Conservation (phyloP, 2,329 filamentous ascomycete species). For the Monosporascus sp. region DNA sequence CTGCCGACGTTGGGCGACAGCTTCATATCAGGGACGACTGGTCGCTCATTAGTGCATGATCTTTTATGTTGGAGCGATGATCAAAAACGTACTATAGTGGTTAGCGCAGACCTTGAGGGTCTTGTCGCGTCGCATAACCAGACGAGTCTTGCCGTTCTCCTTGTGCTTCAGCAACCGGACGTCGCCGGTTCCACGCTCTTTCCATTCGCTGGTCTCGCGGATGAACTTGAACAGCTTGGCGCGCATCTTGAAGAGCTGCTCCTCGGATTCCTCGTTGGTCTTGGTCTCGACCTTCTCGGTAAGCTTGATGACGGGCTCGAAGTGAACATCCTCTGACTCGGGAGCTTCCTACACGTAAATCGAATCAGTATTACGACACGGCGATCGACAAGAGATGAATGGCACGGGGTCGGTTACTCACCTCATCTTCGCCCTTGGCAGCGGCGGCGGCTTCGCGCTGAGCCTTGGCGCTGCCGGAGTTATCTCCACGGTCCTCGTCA, state of each 20-base stretch:
- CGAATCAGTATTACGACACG: conserved; percentile 6
- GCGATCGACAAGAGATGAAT: background rate
- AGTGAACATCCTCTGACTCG: conserved; percentile 90
- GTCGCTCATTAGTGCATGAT: conserved; percentile 11
- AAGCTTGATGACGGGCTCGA: conserved; percentile 92
- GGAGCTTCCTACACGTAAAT: conserved; percentile 57
- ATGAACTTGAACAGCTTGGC: conserved; percentile 99
- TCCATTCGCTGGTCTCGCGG: conserved; percentile 90
- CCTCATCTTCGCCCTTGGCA: conserved; percentile 50
- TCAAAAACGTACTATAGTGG: conserved; percentile 77
- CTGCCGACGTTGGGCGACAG: conserved; percentile 96
- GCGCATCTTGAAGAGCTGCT: conserved; percentile 98
- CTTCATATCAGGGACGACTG: conserved; percentile 98
- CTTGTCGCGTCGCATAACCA: conserved; percentile 99
- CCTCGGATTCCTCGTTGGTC: conserved; percentile 97
- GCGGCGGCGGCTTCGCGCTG: conserved; percentile 60
- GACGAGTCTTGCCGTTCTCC: conserved; percentile 94
- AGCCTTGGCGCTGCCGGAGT: conserved; percentile 82
- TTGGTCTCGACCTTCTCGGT: conserved; percentile 96
- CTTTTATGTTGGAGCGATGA: background rate
- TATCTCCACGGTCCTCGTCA: conserved; percentile 76
- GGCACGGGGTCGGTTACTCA: conserved; percentile 26
- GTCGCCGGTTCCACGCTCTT: conserved; percentile 96
- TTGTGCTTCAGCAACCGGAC: conserved; percentile 97
- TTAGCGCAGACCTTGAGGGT: conserved; percentile 99